Base-by-base conservation (phyloP, 2,329 filamentous ascomycete species). In the Scytalidium sp. region DNA sequence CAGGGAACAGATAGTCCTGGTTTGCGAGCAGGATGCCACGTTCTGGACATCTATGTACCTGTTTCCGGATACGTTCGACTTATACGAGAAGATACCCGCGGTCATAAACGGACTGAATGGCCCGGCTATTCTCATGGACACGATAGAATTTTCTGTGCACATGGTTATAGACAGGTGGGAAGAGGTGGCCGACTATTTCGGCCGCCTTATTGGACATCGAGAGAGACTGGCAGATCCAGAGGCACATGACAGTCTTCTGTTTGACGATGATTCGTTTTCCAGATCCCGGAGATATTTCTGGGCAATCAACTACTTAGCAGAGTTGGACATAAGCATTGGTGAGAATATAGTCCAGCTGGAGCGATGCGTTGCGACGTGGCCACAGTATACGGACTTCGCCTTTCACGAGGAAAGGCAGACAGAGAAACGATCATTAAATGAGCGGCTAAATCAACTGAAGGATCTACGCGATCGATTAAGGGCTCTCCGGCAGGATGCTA, bases 341-440 rank as follows among this genome's bases (percentile, higher is more conserved):
- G 56, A 57, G 27, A 60, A 57, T 44, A 51, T 60, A 17, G 46
- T 41, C 20, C 44, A 51, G 13, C 27, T 25, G 25, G 42, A 51
- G 13, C 46, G 23, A 23, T 19, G 25, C 36, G 32, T 36, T 36
- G 32, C 32, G 32, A 36, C 32, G 32, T 36, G 32, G 32, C 32
- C 22, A 17, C 41, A 43, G 9, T 43, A 36, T 36, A n/a, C 32
- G 17, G 32, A 36, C 17, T 36, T 36, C 32, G 11, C 13, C 13
- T 36, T 36, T 36, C 32, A 36, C 32, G 32, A 36, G 32, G 32
- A 81, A 81, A 50, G 74, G 76, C 56, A 70, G 72, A 40, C 72
- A 76, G 15, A 63, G 77, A 9, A 72, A n/a, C 32, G 32, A 15
- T 15, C 32, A 13, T n/a, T 36, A 5, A 10, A 15, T 6, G 32